These are phyloP conservation scores for Clohesyomyces aquaticus DNA, from an alignment of 495 filamentous ascomycete species.

Conservation along the genomic window DNA sequence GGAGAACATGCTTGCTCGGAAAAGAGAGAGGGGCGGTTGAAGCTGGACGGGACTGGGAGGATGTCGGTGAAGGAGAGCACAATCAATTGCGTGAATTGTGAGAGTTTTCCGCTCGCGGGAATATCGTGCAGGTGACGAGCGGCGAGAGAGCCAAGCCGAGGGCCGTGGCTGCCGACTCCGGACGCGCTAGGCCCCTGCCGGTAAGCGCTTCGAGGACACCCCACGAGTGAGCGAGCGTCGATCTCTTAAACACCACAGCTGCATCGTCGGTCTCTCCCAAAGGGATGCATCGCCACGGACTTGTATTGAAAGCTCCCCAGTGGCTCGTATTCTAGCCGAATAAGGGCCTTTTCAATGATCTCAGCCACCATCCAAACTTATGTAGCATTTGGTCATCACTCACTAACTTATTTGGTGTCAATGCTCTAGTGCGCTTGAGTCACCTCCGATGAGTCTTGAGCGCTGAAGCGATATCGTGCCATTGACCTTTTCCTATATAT, in stretches of 20 bases:
- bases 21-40: conserved; percentile 34
- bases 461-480: too few species aligned
- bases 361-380: not conserved
- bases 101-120: not conserved
- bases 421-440: not conserved
- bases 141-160: conserved; percentile 4
- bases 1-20: conserved; percentile 70
- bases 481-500: too few species aligned
- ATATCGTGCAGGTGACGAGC: not conserved
- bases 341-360: not conserved
- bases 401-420: not conserved
- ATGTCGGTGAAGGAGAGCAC: conserved; percentile 2
- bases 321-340: not conserved
- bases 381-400: not conserved
- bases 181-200: too few species aligned
- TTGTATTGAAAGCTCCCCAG: not conserved
- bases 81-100: conserved; percentile 3
- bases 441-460: not conserved
- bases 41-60: conserved; percentile 21
- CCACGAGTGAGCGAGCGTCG: too few species aligned
- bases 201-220: too few species aligned
- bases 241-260: not conserved
- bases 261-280: conserved; percentile 2
- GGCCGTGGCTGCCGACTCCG: not conserved
- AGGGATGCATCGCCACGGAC: not conserved